Base-by-base conservation (phyloP, 345 rosid species). In the Nephelium lappaceum region DNA sequence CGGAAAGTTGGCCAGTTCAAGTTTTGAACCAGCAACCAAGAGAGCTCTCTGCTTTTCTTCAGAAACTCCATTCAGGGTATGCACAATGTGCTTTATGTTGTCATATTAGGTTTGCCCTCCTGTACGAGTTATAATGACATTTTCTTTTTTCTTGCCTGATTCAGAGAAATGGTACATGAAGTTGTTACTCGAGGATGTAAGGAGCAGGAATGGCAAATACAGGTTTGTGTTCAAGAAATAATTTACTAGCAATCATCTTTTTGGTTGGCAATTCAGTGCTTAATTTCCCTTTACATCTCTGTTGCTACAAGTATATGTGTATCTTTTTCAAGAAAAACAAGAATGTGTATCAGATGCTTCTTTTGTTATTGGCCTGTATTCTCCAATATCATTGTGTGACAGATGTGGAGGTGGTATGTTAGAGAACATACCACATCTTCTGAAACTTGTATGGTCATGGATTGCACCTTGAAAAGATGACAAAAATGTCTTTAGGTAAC, bases 321-420 rank as follows among this genome's bases (percentile, higher is more conserved):
- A n/a, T n/a, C n/a, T n/a, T n/a, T n/a, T n/a, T n/a, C n/a, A n/a
- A n/a, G n/a, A n/a, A n/a, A n/a, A n/a, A n/a, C n/a, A n/a, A n/a
- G n/a, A n/a, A n/a, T n/a, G n/a, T n/a, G n/a, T 74, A 24, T 23
- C 25, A 1, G 42, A 15, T 58, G 60, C 7, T 11, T 11, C 27
- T 12, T 77, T 65, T 65, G 36, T 47, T 51, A 42, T 57, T 76
- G 39, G 55, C 36, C 67, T 31, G 11, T 23, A 8, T 43, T 70
- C 77, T 75, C 83, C 80, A 75, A 80, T 61, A 12, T 64, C 61
- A 41, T 79, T 83, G 45, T 69, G 81, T 78, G 71, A 64, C 88
- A 96, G 99, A 94, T 93, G 98, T 90, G 86, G 85, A 95, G 94
- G n/a, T n/a, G n/a, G n/a, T 79, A 94, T 96, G 99, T 83, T 89